A percentile compares a stretch with the other conserved stretches of the same genome.
Evolutionary conservation across 176 grass and related monocot genomes (phyloP).

Genomic region (Avena sativa): DNA sequence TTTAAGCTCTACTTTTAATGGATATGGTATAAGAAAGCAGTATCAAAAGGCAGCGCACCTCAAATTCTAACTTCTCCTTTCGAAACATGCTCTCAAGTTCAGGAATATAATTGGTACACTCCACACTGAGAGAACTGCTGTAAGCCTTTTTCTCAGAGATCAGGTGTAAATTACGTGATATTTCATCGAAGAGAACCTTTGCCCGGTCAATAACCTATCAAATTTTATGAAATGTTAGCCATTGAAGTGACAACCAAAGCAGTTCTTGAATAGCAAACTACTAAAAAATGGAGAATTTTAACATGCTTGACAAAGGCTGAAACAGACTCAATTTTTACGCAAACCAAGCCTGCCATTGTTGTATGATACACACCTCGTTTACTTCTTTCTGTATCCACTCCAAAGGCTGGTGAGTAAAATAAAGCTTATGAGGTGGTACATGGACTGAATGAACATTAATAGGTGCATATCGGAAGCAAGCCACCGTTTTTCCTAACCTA

Average conservation of each 20-base stretch:
- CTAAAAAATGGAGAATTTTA: slow-evolving; percentile 7
- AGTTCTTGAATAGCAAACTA: slow-evolving; percentile 24
- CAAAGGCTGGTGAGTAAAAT: slow-evolving; percentile 80
- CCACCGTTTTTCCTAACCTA: slow-evolving; percentile 92
- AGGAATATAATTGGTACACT: slow-evolving; percentile 58
- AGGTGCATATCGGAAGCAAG: slow-evolving; percentile 83
- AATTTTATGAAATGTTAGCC: slow-evolving; percentile 39
- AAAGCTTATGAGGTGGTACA: slow-evolving; percentile 87
- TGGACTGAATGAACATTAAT: slow-evolving; percentile 89
- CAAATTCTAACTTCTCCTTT: slow-evolving; percentile 79
- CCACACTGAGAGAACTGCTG: slow-evolving; percentile 40
- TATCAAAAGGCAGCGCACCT: slow-evolving; percentile 54
- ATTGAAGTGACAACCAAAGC: slow-evolving; percentile 29
- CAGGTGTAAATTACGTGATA: slow-evolving; percentile 54
- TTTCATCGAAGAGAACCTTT: slow-evolving; percentile 73
- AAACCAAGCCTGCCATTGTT: slow-evolving; percentile 47
- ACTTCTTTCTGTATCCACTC: slow-evolving; percentile 89
- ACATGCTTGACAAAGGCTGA: slow-evolving; percentile 24
- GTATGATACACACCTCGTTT: slow-evolving; percentile 69
- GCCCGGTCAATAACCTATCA: slow-evolving; percentile 70
- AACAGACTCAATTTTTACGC: slow-evolving; percentile 15
- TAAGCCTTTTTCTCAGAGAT: slow-evolving; percentile 59
- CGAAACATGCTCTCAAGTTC: slow-evolving; percentile 75
- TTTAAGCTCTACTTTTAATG: slow-evolving; percentile 17
- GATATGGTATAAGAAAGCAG: slow-evolving; percentile 40